Base-by-base conservation (phyloP, 2,329 filamentous ascomycete species). In the Colletotrichum horii region DNA sequence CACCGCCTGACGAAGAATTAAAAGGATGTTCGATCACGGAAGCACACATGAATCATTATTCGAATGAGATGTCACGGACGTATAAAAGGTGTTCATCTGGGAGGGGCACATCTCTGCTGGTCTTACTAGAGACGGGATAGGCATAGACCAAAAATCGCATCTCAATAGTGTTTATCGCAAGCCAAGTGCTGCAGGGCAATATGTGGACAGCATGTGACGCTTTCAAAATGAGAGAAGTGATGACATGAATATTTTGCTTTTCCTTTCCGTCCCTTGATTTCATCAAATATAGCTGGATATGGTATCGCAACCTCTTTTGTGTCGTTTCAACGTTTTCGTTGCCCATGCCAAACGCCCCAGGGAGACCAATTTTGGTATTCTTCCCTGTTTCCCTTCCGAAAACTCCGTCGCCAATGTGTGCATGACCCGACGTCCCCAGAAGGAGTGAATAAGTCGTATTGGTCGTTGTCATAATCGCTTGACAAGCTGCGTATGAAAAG, bases 1-100 rank as follows among this genome's bases (percentile, higher is more conserved):
- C 95, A 98, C 84, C 91, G 94, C 64, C 85, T 93, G 75, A 91
- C 91, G 43, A 90, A 89, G 81, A 83, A 83, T 65, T 85, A 74
- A 78, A 36, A 8, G 48, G 24, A 14, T 62, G 30, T 62, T 32
- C 6, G 58, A 15, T 14, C 24, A 32, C 28, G 19, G n/a, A 38
- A 65, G 26, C 2, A 28, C 24, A n/a, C 34, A 55, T 60, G 52
- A 16, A 71, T 32, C 52, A 34, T 43, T n/a, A 26, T 26, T 48
- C 38, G 32, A 26, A 32, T 26, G n/a, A 65, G 36, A 14, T 38
- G 24, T 60, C 22, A 22, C 43, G 38, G 72, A 62, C 38, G 55
- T 58, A 64, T 48, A 11, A 64, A 65, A 34, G 58, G 34, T 16
- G 28, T 28, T 8, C 30, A 6, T 34, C 16, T 16, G n/a, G 34